Evolutionary conservation across 2,329 filamentous ascomycete species (phyloP).

Genomic region (Ophiostoma sp.): DNA sequence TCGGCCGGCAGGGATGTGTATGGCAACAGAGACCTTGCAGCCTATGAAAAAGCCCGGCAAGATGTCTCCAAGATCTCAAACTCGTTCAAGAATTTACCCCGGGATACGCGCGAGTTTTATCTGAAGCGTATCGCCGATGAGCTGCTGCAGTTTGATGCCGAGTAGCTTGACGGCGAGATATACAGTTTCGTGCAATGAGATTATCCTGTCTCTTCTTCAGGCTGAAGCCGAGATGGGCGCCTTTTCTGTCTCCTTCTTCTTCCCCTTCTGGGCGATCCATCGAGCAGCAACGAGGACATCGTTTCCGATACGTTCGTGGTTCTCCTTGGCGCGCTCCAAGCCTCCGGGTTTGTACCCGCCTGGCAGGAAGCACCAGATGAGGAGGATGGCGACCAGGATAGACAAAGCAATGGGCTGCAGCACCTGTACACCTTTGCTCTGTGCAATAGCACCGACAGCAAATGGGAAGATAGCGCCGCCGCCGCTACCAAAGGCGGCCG

Average conservation of each 20-base stretch:
- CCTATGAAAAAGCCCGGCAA: conserved; percentile 73
- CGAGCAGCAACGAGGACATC: conserved; percentile 28
- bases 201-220: background rate
- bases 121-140: conserved; percentile 66
- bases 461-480: conserved; percentile 64
- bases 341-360: conserved; percentile 32
- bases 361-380: conserved; percentile 44
- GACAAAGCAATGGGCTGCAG: conserved; percentile 52
- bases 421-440: conserved; percentile 50
- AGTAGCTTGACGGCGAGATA: conserved; percentile 6
- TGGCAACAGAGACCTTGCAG: conserved; percentile 76
- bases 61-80: conserved; percentile 63
- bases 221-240: background rate
- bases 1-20: conserved; percentile 76
- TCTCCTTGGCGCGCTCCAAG: conserved; percentile 38
- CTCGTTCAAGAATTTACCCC: conserved; percentile 59
- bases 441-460: conserved; percentile 62
- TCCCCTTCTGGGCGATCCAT: conserved; percentile 20
- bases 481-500: conserved; percentile 67
- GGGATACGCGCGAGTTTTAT: conserved; percentile 68
- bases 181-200: background rate
- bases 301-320: conserved; percentile 35
- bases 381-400: conserved; percentile 41
- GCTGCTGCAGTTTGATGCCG: conserved; percentile 37
- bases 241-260: background rate